phyloP scores from a whole-genome alignment of 768 basidiomycete genomes.

The Strobilomyces dryophilus region DNA sequence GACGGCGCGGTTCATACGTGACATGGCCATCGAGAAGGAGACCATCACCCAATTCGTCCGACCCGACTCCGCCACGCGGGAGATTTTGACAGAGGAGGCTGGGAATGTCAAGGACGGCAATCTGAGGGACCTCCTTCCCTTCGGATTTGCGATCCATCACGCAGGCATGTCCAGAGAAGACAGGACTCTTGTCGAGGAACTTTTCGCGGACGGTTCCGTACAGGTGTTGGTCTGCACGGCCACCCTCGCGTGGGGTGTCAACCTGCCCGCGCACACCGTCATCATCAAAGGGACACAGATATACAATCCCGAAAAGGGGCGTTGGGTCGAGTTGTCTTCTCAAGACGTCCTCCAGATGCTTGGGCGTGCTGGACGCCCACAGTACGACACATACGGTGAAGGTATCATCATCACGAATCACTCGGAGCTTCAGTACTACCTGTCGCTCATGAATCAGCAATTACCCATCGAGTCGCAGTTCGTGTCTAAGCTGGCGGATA shows the following conservation, averaged over 20 bases:
- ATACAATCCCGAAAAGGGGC: constrained; percentile 97
- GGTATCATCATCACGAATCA: constrained; percentile 99
- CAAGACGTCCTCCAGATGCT: constrained; percentile 99
- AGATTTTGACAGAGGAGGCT: constrained; percentile 84
- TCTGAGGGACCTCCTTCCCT: constrained; percentile 86
- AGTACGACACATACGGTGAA: constrained; percentile 96
- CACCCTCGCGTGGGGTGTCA: constrained; percentile 99
- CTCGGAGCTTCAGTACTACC: constrained; percentile 93
- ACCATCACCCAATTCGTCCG: constrained; percentile 95
- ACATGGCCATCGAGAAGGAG: constrained; percentile 95
- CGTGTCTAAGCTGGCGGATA: constrained; percentile 88
- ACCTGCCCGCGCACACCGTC: constrained; percentile 94
- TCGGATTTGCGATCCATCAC: constrained; percentile 97
- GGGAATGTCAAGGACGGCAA: constrained; percentile 78
- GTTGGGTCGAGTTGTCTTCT: constrained; percentile 92
- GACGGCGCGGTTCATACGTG: constrained; percentile 90
- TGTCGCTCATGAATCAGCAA: constrained; percentile 93
- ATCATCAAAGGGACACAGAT: constrained; percentile 99
- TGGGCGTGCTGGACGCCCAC: constrained; percentile 94
- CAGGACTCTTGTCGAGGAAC: constrained; percentile 86
- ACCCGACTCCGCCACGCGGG: constrained; percentile 86
- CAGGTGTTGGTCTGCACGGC: constrained; percentile 97
- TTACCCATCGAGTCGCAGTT: constrained; percentile 97
- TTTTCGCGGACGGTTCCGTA: constrained; percentile 88
- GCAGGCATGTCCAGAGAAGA: constrained; percentile 95